Conservation (phyloP, 202 grass and related monocot species). For the Brachypodium distachyon region DNA sequence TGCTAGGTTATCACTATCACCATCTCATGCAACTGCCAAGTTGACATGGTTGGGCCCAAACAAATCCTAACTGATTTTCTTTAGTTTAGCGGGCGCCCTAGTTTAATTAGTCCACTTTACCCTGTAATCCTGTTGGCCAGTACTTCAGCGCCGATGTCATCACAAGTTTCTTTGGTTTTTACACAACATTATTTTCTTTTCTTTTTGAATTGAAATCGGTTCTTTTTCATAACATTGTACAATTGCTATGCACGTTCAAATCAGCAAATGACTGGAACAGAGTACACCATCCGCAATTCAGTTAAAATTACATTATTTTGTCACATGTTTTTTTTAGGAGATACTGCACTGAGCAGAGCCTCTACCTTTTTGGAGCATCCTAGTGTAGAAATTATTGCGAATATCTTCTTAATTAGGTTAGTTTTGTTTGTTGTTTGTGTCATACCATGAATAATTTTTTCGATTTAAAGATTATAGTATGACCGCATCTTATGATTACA, state of each 20-base stretch:
- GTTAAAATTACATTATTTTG: too few species aligned
- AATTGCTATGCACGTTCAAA: too few species aligned
- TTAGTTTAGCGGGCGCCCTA: too few species aligned
- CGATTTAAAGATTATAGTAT: too few species aligned
- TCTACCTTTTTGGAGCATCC: background rate
- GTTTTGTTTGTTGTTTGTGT: background rate
- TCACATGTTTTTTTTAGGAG: too few species aligned
- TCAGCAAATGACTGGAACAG: too few species aligned
- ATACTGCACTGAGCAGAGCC: too few species aligned
- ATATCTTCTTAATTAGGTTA: background rate
- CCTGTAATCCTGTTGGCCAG: background rate
- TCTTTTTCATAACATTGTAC: too few species aligned
- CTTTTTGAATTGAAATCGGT: too few species aligned
- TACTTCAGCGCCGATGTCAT: background rate
- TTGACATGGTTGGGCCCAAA: background rate
- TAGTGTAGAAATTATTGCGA: background rate
- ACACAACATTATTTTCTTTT: background rate
- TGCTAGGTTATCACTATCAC: background rate
- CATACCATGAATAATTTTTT: background rate
- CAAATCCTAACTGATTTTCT: background rate
- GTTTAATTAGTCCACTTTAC: too few species aligned
- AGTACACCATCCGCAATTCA: too few species aligned
- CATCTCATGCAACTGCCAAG: background rate
- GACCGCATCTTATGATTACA: conserved; percentile 18
- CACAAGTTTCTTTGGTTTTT: background rate